Evolutionary conservation across 108 stramenopile genomes (phyloP).

Genomic region (Aurantiochytrium sp.): DNA sequence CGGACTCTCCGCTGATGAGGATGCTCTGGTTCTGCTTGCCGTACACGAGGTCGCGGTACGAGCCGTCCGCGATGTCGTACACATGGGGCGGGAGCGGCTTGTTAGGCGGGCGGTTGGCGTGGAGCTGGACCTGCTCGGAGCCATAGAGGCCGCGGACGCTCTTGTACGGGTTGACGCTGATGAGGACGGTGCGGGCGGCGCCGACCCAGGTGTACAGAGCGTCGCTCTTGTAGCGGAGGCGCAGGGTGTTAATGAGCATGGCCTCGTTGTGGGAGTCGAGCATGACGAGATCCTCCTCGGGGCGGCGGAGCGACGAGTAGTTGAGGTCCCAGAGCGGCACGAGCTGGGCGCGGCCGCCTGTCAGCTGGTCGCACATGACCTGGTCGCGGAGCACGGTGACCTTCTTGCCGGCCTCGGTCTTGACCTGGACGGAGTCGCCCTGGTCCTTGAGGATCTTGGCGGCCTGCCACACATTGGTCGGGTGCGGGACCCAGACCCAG

Average conservation of each 20-base stretch:
- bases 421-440: not conserved
- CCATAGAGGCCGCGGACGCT: not conserved
- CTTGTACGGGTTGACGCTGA: constrained; percentile 33
- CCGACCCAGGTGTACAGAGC: constrained; percentile 54
- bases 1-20: constrained; percentile 34
- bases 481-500: constrained; percentile 22
- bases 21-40: not conserved
- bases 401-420: constrained; percentile 17
- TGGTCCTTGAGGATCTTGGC: constrained; percentile 6
- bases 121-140: not conserved
- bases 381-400: not conserved
- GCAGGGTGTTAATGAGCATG: constrained; percentile 40
- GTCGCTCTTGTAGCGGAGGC: constrained; percentile 47
- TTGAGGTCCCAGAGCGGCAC: constrained; percentile 33
- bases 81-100: constrained; percentile 34
- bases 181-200: constrained; percentile 36
- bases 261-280: constrained; percentile 48
- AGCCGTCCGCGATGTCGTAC: not conserved
- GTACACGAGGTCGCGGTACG: constrained; percentile 4
- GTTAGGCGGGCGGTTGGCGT: constrained; percentile 21
- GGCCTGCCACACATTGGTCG: not conserved
- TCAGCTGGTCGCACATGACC: not conserved
- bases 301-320: constrained; percentile 25
- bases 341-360: not conserved
- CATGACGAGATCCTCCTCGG: constrained; percentile 50